Conservation (phyloP, 768 basidiomycete species). For the Boletus barrowsii region DNA sequence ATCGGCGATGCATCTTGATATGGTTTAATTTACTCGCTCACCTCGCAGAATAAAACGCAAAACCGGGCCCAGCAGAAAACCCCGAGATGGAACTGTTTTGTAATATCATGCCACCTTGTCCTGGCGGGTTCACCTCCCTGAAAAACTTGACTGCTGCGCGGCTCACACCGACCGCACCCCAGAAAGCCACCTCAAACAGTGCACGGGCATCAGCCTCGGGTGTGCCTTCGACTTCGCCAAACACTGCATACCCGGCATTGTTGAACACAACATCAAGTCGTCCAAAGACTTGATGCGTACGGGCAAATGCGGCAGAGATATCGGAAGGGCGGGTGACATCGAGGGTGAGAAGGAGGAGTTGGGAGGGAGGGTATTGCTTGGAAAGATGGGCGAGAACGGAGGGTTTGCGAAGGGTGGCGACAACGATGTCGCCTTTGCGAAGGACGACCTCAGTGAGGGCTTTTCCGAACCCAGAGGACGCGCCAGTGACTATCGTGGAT, state of each 20-base stretch:
- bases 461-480: slow-evolving; percentile 38
- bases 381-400: slow-evolving; percentile 25
- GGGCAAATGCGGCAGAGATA: slow-evolving; percentile 33
- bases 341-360: slow-evolving; percentile 35
- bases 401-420: slow-evolving; percentile 42
- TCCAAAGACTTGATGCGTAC: slow-evolving; percentile 33
- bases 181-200: slow-evolving; percentile 35
- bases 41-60: slow-evolving; percentile 13
- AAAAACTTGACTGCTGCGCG: slow-evolving; percentile 29
- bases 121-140: slow-evolving; percentile 30
- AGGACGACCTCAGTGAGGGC: slow-evolving; percentile 32
- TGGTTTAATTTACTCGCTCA: not conserved
- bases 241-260: slow-evolving; percentile 35
- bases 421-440: slow-evolving; percentile 34
- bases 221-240: slow-evolving; percentile 35
- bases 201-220: slow-evolving; percentile 28
- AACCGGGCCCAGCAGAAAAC: not conserved
- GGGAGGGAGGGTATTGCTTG: slow-evolving; percentile 22
- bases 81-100: slow-evolving; percentile 13
- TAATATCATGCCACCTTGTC: slow-evolving; percentile 9
- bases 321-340: slow-evolving; percentile 36
- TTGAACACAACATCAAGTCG: slow-evolving; percentile 43
- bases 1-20: not conserved
- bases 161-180: slow-evolving; percentile 16
- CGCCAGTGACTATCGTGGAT: slow-evolving; percentile 24